Base-by-base conservation (phyloP, 2,329 filamentous ascomycete species). In the Furcasterigmium furcatum region DNA sequence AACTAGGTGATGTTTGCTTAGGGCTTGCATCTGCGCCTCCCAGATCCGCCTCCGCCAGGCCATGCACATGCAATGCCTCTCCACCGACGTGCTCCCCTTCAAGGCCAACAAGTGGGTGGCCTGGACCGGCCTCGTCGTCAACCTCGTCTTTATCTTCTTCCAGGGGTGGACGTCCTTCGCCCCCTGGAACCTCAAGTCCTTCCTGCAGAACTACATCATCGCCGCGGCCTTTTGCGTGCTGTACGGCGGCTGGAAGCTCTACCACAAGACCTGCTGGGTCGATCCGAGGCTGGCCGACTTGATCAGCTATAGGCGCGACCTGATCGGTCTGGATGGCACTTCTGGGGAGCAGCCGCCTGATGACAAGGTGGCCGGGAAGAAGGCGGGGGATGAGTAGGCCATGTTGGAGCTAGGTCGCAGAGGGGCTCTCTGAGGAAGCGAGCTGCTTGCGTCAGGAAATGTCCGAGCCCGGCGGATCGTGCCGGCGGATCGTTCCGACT, bases 111-210 rank as follows among this genome's bases (percentile, higher is more conserved):
- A 35, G 7, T 45, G 43, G 43, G 22, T 25, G 3, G 29, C 39
- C 12, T 40, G 43, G 2, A 35, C n/a, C 36, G 43, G 24, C 1
- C 36, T 34, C 3, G n/a, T 21, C 10, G 36, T 27, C n/a, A 45
- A 45, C 36, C n/a, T n/a, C n/a, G n/a, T n/a, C n/a, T n/a, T n/a
- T n/a, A 25, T 45, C 19, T 45, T 45, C 20, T 45, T 45, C 20
- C 36, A 40, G 21, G 43, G 43, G 3, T 40, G 27, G 43, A 45
- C 43, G 2, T 39, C 43, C 1, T 45, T 40, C 12, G 36, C 43
- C 3, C 36, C 36, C 1, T 45, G 43, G 43, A 20, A 39, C 14
- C 9, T 45, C 3, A 27, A 39, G 4, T 24, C 20, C 9, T 45
- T 45, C 36, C 39, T 45, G 10, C 25, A 45, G 20, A 35, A 45